Evolutionary conservation across 2,329 filamentous ascomycete genomes (phyloP).

Genomic region (Aureobasidium uvarum): DNA sequence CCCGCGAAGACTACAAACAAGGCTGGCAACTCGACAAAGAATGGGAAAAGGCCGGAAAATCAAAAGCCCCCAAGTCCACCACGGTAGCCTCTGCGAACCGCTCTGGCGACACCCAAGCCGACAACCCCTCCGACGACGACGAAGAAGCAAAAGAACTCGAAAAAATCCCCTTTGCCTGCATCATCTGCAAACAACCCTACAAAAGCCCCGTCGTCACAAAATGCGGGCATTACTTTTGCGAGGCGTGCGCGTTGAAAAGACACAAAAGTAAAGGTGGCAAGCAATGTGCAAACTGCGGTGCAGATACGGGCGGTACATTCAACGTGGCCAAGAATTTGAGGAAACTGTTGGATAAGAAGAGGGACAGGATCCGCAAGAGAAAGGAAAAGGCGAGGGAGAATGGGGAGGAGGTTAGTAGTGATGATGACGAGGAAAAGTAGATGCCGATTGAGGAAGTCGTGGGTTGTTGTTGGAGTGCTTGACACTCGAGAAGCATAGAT

Average conservation of each 20-base stretch:
- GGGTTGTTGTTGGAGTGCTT: too few species aligned
- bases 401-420: constrained; percentile 29
- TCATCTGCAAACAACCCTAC: constrained; percentile 79
- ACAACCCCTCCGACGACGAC: constrained; percentile 52
- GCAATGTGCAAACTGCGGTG: constrained; percentile 78
- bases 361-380: constrained; percentile 46
- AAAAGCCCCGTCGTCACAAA: constrained; percentile 79
- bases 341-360: constrained; percentile 74
- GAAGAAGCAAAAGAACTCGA: constrained; percentile 69
- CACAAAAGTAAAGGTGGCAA: constrained; percentile 79
- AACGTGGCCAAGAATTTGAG: constrained; percentile 81
- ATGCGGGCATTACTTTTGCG: constrained; percentile 96
- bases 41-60: constrained; percentile 69
- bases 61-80: constrained; percentile 43
- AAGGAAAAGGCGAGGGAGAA: constrained; percentile 29
- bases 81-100: constrained; percentile 60
- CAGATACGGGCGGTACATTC: constrained; percentile 85
- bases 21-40: constrained; percentile 95
- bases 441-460: too few species aligned
- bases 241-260: constrained; percentile 78
- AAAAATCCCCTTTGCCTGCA: constrained; percentile 84
- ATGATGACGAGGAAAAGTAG: constrained; percentile 28
- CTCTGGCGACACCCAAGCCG: constrained; percentile 38
- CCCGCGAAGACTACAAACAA: constrained; percentile 75
- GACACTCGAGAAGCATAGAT: background rate